Evolutionary conservation across 192 early-diverging fungal species (phyloP), one percentile per base, ranked within the genome.

Genomic region (Mortierella antarctica): DNA sequence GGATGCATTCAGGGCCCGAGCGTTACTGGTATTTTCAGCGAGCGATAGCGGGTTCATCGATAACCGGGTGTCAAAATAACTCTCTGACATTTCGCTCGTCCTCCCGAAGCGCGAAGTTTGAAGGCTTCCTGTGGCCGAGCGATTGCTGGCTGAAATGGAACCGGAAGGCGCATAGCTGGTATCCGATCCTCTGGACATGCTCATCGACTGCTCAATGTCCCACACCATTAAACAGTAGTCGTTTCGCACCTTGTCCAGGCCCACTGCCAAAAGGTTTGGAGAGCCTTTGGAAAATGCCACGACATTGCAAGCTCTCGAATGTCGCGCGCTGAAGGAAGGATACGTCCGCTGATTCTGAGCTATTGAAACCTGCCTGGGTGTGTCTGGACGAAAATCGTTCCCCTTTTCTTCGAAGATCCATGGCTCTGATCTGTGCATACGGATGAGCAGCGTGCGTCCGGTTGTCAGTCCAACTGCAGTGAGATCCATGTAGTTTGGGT

Each of bases 231-330:
- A 69, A 62, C 90, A 90, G 23, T 82, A 83, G 53, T 94, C 93
- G 60, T 92, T 93, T 53, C 92, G 83, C 11, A 87, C 88, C 83
- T 94, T 95, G 41, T 94, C 94, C 6, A 93, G 76, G 11, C 94
- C 94, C 17, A 87, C 83, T 7, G 91, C 90, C 18, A 95, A 71
- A 11, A 91, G 73, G 39, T 86, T 81, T 0, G 89, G 86, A 47
- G 89, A 81, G n/a, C 82, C 74, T 39, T 90, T 84, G 44, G 87
- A 93, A 74, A 94, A 95, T 12, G 89, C 74, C 6, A 95, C 92
- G 46, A 90, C 86, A 74, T 92, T 93, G 68, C 93, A 94, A 1
- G 91, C 83, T 49, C 93, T 83, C 12, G 86, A 83, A 69, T 88
- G 86, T 20, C 82, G 83, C 14, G 82, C 83, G 49, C 73, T 80